Evolutionary conservation across 2,329 filamentous ascomycete species (phyloP).

Genomic region (Sclerotinia nivalis): DNA sequence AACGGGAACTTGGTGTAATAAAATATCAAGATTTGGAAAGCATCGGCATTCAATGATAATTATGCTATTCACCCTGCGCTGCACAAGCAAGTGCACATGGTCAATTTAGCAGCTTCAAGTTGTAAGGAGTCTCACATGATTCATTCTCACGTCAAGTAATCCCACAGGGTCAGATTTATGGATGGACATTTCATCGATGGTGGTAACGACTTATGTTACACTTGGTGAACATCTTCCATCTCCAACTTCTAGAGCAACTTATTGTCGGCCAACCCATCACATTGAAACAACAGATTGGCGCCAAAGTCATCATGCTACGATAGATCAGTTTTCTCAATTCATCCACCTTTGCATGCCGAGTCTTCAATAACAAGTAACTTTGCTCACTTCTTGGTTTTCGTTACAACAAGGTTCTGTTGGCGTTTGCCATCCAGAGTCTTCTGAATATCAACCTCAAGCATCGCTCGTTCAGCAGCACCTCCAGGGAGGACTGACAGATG

Average conservation of each 20-base stretch:
- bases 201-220: background rate
- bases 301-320: background rate
- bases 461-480: background rate
- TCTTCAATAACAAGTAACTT: background rate
- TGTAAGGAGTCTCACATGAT: background rate
- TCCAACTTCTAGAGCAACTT: background rate
- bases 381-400: background rate
- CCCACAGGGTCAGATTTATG: background rate
- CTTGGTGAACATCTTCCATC: background rate
- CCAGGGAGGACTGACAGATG: background rate
- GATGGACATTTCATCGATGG: background rate
- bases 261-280: background rate
- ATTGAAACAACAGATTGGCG: background rate
- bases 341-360: background rate
- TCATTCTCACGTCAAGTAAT: background rate
- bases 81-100: background rate
- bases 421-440: background rate
- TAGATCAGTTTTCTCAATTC: background rate
- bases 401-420: background rate
- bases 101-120: background rate
- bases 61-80: too few relatives aligned
- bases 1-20: background rate
- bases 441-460: background rate
- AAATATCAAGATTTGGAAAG: background rate
- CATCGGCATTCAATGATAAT: background rate